Conservation (phyloP, 768 basidiomycete genomes). For the Scleroderma citrinum region DNA sequence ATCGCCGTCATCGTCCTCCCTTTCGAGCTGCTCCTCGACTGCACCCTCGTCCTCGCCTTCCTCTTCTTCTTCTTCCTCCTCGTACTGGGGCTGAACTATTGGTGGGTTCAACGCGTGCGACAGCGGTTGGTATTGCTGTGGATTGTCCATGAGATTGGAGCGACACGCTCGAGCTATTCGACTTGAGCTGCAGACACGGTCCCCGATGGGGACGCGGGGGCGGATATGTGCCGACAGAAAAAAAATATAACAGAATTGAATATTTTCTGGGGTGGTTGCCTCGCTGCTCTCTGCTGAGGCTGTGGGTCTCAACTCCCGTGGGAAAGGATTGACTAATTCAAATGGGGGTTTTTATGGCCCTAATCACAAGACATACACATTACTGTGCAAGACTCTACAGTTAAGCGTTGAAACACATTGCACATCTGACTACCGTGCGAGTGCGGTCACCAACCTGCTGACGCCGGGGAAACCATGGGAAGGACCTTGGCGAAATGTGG, state of each 20-base stretch:
- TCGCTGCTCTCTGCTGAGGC: not conserved
- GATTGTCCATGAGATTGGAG: slow-evolving; percentile 46
- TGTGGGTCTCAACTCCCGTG: not conserved
- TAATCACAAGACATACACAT: no score
- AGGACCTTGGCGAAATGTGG: not conserved
- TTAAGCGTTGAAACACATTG: not conserved
- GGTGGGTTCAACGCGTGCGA: slow-evolving; percentile 71
- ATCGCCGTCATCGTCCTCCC: slow-evolving; percentile 39
- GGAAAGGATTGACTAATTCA: not conserved
- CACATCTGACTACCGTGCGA: slow-evolving; percentile 8
- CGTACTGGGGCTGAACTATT: slow-evolving; percentile 30
- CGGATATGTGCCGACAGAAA: slow-evolving; percentile 1
- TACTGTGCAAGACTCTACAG: not conserved
- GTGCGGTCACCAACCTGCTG: slow-evolving; percentile 2
- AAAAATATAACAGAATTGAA: slow-evolving; percentile 1
- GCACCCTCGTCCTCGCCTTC: slow-evolving; percentile 74
- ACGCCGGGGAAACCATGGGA: slow-evolving; percentile 7
- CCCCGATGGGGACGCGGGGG: not conserved
- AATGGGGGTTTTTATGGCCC: not conserved
- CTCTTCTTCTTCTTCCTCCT: slow-evolving; percentile 54
- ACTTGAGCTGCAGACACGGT: not conserved
- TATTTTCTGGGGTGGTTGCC: slow-evolving; percentile 1
- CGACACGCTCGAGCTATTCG: no score
- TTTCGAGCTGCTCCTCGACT: slow-evolving; percentile 61
- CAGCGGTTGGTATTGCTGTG: slow-evolving; percentile 75